Percentiles rank a stretch among this genome's conserved stretches.
phyloP scores from a whole-genome alignment of 345 rosid genomes.

The Arabidopsis suecica region DNA sequence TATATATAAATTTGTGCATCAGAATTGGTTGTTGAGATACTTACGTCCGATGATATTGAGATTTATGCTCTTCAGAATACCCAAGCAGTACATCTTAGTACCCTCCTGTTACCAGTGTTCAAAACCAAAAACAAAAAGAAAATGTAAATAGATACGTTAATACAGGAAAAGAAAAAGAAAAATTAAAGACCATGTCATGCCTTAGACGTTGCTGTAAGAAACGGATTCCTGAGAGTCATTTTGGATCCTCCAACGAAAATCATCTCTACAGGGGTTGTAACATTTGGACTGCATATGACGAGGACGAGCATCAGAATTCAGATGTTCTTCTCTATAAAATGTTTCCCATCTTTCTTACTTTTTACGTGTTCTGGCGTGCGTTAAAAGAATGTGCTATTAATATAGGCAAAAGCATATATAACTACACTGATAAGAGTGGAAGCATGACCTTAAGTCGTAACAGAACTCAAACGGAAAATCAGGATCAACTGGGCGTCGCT shows the following conservation, averaged over 20 bases:
- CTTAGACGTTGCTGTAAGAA: neutral
- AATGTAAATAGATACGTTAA: conserved; percentile 15
- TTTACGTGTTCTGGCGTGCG: neutral
- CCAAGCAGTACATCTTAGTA: conserved; percentile 60
- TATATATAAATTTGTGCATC: neutral
- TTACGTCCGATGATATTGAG: conserved; percentile 85
- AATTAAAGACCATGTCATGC: conserved; percentile 23
- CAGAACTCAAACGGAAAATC: conserved; percentile 76
- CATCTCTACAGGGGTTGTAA: conserved; percentile 54
- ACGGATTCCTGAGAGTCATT: conserved; percentile 19
- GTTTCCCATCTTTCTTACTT: conserved; percentile 5
- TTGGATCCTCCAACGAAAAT: conserved; percentile 66
- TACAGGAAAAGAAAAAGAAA: neutral
- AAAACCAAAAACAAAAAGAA: conserved; percentile 2
- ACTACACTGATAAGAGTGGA: conserved; percentile 16
- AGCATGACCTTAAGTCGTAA: conserved; percentile 44
- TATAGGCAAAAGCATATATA: conserved; percentile 3
- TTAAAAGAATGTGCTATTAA: conserved; percentile 4
- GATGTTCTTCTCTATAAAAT: conserved; percentile 4
- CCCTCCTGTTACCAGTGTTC: conserved; percentile 45
- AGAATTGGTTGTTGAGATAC: conserved; percentile 49
- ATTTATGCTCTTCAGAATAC: conserved; percentile 55
- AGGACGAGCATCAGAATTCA: conserved; percentile 16
- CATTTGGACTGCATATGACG: conserved; percentile 51
- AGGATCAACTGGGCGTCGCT: conserved; percentile 45